Evolutionary conservation across 2,329 filamentous ascomycete genomes (phyloP).

Genomic region (Fusarium proliferatum): DNA sequence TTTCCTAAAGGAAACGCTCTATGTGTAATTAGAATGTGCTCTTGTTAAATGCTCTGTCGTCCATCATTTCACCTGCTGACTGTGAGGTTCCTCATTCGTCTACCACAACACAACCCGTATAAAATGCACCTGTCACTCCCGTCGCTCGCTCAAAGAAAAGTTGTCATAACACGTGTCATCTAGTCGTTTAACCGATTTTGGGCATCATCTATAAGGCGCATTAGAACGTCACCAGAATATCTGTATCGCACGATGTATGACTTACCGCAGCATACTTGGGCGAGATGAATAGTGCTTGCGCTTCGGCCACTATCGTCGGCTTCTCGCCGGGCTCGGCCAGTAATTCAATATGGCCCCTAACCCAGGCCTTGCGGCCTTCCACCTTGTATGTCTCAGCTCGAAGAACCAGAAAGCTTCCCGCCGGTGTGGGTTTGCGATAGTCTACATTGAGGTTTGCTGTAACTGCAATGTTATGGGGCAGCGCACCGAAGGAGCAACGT

Average conservation of each 20-base stretch:
- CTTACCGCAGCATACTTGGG: conserved; percentile 83
- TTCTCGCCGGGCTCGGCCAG: conserved; percentile 70
- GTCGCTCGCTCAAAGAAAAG: conserved; percentile 24
- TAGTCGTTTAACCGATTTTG: conserved; percentile 38
- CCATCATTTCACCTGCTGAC: conserved; percentile 1
- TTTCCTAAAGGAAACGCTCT: neutral
- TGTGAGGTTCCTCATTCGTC: conserved; percentile 9
- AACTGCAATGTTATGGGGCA: conserved; percentile 86
- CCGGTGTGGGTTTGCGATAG: conserved; percentile 84
- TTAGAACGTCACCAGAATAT: conserved; percentile 3
- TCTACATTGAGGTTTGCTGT: conserved; percentile 87
- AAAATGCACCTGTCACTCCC: conserved; percentile 22
- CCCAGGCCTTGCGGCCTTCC: conserved; percentile 95
- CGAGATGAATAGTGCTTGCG: conserved; percentile 87
- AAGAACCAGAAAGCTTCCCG: conserved; percentile 80
- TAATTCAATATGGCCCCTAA: conserved; percentile 86
- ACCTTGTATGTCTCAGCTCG: conserved; percentile 83
- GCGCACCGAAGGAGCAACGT: conserved; percentile 85
- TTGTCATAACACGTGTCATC: conserved; percentile 16
- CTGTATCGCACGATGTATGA: conserved; percentile 33
- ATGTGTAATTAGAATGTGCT: conserved; percentile 21
- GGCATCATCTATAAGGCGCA: conserved; percentile 48
- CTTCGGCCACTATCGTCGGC: conserved; percentile 79
- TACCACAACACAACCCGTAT: conserved; percentile 2
- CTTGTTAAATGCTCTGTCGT: neutral